phyloP scores from a whole-genome alignment of 805 yeast genomes.

The Ogataea dorogensis region DNA sequence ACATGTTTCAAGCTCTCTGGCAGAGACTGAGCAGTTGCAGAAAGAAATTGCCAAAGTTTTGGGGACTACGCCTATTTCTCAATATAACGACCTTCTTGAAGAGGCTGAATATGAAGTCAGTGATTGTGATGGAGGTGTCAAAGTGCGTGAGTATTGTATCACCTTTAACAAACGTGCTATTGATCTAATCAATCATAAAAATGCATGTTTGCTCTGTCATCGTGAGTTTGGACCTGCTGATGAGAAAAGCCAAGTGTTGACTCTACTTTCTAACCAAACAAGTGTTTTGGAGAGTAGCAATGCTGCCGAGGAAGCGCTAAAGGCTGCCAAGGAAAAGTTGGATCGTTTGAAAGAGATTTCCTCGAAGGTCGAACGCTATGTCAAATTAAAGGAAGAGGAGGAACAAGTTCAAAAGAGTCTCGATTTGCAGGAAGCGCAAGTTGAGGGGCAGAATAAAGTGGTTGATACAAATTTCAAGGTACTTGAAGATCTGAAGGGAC shows the following conservation, averaged over 20 bases:
- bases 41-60: slow-evolving; percentile 25
- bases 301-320: slow-evolving; percentile 22
- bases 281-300: slow-evolving; percentile 20
- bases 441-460: neutral
- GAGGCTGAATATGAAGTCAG: slow-evolving; percentile 64
- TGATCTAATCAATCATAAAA: slow-evolving; percentile 52
- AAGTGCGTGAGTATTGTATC: slow-evolving; percentile 66
- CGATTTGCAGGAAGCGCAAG: neutral
- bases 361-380: slow-evolving; percentile 27
- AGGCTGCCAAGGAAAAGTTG: slow-evolving; percentile 30
- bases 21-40: slow-evolving; percentile 14
- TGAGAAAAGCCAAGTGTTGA: slow-evolving; percentile 23
- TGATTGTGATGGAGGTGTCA: slow-evolving; percentile 60
- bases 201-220: slow-evolving; percentile 71
- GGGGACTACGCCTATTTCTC: slow-evolving; percentile 42
- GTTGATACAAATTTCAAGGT: neutral
- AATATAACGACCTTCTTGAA: slow-evolving; percentile 47
- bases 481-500: neutral
- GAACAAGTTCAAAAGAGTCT: neutral
- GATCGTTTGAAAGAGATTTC: slow-evolving; percentile 29
- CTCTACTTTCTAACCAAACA: slow-evolving; percentile 25
- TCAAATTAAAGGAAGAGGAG: slow-evolving; percentile 9
- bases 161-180: slow-evolving; percentile 71
- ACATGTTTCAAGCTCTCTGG: slow-evolving; percentile 7
- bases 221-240: slow-evolving; percentile 52